Base-by-base conservation (phyloP, 1,284 basidiomycete genomes). In the Melampsora occidentalis region DNA sequence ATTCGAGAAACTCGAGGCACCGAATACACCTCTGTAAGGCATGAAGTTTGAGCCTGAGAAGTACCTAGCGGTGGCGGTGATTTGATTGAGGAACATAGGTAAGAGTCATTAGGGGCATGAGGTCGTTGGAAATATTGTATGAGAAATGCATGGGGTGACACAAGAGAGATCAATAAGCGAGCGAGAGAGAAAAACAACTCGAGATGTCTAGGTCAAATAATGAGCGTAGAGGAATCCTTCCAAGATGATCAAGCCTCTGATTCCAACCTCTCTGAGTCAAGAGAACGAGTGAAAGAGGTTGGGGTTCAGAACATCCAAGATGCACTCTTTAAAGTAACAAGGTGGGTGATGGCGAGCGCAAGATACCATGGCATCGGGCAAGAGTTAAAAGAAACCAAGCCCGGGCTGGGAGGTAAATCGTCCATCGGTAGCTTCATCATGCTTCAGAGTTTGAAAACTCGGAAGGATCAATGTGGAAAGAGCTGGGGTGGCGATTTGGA, bases 361-460 rank as follows among this genome's bases (percentile, higher is more conserved):
- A n/a, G 12, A 69, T 48, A 69, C 67, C 67, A 69, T 49, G 49
- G 67, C 67, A 22, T 22, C 28, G 67, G 67, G 67, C 67, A 49
- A 25, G n/a, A 51, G 48, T 25, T 25, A 31, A n/a, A 49, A 66
- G 10, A 51, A 51, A 53, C 48, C 20, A 31, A 51, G 67, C 67
- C 67, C 67, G 48, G 18, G 67, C 67, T 69, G 67, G 25, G 22
- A 49, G 67, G 67, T 69, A 46, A 53, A 53, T 57, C 46, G 42
- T 69, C 67, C 67, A 69, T 69, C 42, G 42, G 67, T 51, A 48
- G 42, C 46, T 69, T 69, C 67, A 69, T 69, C 67, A 69, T 69
- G 67, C 39, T 69, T 69, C 67, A 49, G 67, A 69, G 67, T 69
- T 69, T 69, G 67, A 69, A 69, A 69, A 69, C 67, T 69, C 67